Base-by-base conservation (phyloP, 495 filamentous ascomycete species). In the Copromyces sp. region DNA sequence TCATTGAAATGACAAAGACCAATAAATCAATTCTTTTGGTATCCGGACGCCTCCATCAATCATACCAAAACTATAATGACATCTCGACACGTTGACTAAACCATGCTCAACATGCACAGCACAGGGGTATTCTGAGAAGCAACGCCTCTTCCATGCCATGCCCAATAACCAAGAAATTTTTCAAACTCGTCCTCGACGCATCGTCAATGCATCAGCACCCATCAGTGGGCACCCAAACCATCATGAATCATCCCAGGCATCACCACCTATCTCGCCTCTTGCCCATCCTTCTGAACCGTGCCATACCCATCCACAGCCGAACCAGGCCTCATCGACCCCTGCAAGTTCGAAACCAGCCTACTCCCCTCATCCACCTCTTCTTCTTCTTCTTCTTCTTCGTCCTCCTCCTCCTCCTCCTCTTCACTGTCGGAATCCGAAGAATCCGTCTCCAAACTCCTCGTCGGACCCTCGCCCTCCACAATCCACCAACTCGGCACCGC, bases 391-490 rank as follows among this genome's bases (percentile, higher is more conserved):
- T 39, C 70, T 32, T 70, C 69, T 3, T 71, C 75, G 37, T 68
- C 77, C 8, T 84, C 81, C 3, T 77, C 80, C 1, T 83, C 83
- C 1, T 81, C 80, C 8, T 84, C 83, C 7, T 80, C 82, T 20
- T 81, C 80, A 8, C 17, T 20, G 3, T 47, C 47, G 3, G 47
- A 29, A 39, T 76, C 74, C 2, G 70, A 76, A 7, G 47, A 29
- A 39, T 76, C 74, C 3, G 70, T 76, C 12, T 77, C 73, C 14
- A 42, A 41, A 8, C 77, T 77, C 35, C 78, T 82, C n/a, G 82
- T 83, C 70, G 92, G 93, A 0, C 92, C 93, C 32, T 94, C 90
- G 41, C 88, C 89, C 77, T 98, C 94, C 4, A 90, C 84, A 35
- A 95, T 86, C 80, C 87, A 90, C 80, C 87, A 91, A 8, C 89